Base-by-base conservation (phyloP, 768 basidiomycete genomes). In the Leccinum variicolor region DNA sequence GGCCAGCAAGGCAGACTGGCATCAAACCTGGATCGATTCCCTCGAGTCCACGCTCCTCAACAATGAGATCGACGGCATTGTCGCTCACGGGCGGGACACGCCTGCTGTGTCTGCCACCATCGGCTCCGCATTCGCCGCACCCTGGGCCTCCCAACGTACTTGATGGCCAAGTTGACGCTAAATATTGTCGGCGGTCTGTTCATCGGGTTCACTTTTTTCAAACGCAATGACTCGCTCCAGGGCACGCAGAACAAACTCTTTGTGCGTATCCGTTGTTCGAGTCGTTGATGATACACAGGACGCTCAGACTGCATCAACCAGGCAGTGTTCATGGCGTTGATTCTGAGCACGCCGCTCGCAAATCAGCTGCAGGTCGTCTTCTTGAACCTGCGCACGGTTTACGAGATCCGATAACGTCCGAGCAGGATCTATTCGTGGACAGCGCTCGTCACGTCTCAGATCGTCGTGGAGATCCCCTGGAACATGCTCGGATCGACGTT, bases 191-290 rank as follows among this genome's bases (percentile, higher is more conserved):
- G 78, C 3, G 84, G 84, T 4, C 72, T 86, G 3, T 79, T 86
- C 61, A 82, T 85, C 21, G 77, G 77, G 5, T 86, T 87, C 60
- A 84, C 85, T 7, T 87, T 87, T 69, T 87, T 75, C 74, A 75
- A 82, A 56, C 69, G 82, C 14, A 79, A 82, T 36, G 64, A 83
- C 52, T 76, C 77, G 15, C 76, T 82, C 53, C 82, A 81, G 56
- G 86, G 84, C 41, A 80, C 80, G 1, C 85, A 87, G 64, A 84
- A 86, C 66, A 85, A 85, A 64, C 76, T 87, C 29, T 87, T 87
- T 64, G 84, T 84, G 58, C 50, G 81, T 69, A 46, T 75, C 4
- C 19, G 13, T 11, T n/a, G 2, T 41, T 14, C n/a, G 2, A 6
- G 57, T 9, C 64, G 45, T 57, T 50, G 34, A 58, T 31, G 1